Evolutionary conservation across 305 asterid species (phyloP).

Genomic region (Fraxinus platypoda): DNA sequence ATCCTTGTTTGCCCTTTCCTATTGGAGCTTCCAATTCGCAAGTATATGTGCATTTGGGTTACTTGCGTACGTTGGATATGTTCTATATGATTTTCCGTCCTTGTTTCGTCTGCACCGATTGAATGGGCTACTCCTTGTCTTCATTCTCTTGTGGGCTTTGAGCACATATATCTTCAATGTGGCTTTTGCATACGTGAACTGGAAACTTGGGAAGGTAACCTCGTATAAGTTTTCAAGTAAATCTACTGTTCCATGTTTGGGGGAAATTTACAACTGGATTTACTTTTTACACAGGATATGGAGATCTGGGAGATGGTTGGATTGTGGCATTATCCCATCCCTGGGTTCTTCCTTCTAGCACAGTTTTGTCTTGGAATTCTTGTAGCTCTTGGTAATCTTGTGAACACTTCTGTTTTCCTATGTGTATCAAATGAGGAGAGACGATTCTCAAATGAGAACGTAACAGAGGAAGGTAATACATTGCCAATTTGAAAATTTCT

Average conservation of each 20-base stretch:
- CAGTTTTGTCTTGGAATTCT: constrained; percentile 97
- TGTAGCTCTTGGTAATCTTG: constrained; percentile 98
- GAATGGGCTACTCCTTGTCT: constrained; percentile 93
- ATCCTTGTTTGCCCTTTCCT: constrained; percentile 86
- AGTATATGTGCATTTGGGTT: constrained; percentile 97
- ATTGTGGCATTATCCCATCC: constrained; percentile 97
- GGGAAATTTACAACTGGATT: constrained; percentile 25
- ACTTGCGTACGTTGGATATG: constrained; percentile 92
- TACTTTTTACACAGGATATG: constrained; percentile 67
- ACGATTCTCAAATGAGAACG: constrained; percentile 51
- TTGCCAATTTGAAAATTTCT: constrained; percentile 5
- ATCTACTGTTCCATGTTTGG: constrained; percentile 11
- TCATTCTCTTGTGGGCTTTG: constrained; percentile 98
- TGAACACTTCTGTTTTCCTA: constrained; percentile 80
- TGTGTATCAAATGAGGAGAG: constrained; percentile 79
- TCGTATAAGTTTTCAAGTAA: constrained; percentile 27
- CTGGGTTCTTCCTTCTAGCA: constrained; percentile 94
- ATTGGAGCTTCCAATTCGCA: constrained; percentile 99
- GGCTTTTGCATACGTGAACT: constrained; percentile 80
- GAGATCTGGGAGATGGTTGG: constrained; percentile 99
- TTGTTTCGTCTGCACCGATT: constrained; percentile 86
- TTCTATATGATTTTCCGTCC: constrained; percentile 84
- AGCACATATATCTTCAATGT: constrained; percentile 96
- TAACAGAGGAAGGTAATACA: constrained; percentile 65
- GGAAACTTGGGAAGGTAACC: constrained; percentile 90